Evolutionary conservation across 139 green algal species (phyloP).

Genomic region (Pedinophyceae sp.): DNA sequence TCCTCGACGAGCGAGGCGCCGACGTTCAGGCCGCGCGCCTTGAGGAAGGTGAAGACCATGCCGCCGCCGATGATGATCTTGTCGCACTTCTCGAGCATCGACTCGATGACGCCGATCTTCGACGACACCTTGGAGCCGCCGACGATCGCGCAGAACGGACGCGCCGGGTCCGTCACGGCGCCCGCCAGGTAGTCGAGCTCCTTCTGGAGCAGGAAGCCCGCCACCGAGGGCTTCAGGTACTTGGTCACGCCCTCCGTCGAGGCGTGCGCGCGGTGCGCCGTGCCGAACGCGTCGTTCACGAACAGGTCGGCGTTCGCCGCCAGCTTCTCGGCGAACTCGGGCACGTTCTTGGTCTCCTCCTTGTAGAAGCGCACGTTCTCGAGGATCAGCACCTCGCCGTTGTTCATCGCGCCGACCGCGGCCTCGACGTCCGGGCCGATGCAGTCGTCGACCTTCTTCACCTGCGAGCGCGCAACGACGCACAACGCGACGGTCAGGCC

Average conservation of each 20-base stretch:
- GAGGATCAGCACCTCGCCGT: conserved; percentile 78
- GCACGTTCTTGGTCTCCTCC: conserved; percentile 96
- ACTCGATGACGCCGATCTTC: conserved; percentile 99
- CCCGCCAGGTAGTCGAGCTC: conserved; percentile 87
- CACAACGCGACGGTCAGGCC: not conserved
- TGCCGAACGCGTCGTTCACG: conserved; percentile 98
- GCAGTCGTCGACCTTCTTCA: conserved; percentile 90
- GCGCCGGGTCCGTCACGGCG: conserved; percentile 72
- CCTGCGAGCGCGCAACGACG: conserved; percentile 18
- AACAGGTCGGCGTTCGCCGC: conserved; percentile 82
- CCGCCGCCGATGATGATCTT: conserved; percentile 55
- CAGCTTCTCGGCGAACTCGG: conserved; percentile 88
- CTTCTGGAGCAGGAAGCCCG: conserved; percentile 91
- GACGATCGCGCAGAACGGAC: conserved; percentile 93
- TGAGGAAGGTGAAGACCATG: conserved; percentile 61
- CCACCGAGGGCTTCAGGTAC: conserved; percentile 54
- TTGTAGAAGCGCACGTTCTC: conserved; percentile 97
- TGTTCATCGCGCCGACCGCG: conserved; percentile 43
- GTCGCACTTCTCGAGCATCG: conserved; percentile 81
- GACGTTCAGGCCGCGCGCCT: conserved; percentile 49
- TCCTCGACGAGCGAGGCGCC: conserved; percentile 94
- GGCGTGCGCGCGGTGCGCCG: conserved; percentile 90
- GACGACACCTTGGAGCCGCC: conserved; percentile 95
- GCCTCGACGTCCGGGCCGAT: conserved; percentile 70
- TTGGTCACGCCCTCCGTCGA: conserved; percentile 96